Evolutionary conservation across 371 early-diverging fungal genomes (phyloP), one percentile per base, ranked within the genome.

Genomic region (Mortierella sp.): DNA sequence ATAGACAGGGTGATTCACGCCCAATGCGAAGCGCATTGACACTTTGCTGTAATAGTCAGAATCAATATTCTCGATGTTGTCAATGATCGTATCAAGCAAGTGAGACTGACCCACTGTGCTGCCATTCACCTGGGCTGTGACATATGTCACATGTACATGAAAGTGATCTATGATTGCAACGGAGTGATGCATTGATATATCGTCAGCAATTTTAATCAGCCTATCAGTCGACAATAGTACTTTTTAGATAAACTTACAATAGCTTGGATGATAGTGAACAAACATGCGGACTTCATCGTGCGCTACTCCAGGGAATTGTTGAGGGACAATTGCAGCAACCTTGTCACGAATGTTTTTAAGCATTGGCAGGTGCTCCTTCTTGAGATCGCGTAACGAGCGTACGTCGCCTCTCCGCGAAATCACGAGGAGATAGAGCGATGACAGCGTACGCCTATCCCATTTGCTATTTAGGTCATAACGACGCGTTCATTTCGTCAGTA

Each of bases 221-320:
- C 22, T 16, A 61, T n/a, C 41, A 47, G 13, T 13, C 7, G 55
- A 1, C 70, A 28, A 28, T 28, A 28, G 28, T 28, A 28, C 2
- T 28, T 28, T 28, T 28, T 28, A 28, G 28, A 28, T 1, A 28
- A 28, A 28, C 75, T 86, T 86, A 88, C 89, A 96, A 76, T 96
- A 96, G 6, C 93, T 91, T 1, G 96, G 96, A 66, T 92, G 95
- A 78, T 96, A 96, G 81, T 96, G 96, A 10, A 96, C 78, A 80
- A 92, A 96, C 32, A 95, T 68, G 28, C 94, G 86, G 16, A 96
- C 79, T 61, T 93, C 87, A 57, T 90, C 81, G 0, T 85, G 63
- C 3, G 73, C 69, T 3, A 84, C 77, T 11, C 76, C 82, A 1
- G 83, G 74, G 69, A 84, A 88, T 19, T 85, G 86, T 50, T 86